Evolutionary conservation across 2,329 filamentous ascomycete species (phyloP).

Genomic region (Cordyceps cateniannulata): DNA sequence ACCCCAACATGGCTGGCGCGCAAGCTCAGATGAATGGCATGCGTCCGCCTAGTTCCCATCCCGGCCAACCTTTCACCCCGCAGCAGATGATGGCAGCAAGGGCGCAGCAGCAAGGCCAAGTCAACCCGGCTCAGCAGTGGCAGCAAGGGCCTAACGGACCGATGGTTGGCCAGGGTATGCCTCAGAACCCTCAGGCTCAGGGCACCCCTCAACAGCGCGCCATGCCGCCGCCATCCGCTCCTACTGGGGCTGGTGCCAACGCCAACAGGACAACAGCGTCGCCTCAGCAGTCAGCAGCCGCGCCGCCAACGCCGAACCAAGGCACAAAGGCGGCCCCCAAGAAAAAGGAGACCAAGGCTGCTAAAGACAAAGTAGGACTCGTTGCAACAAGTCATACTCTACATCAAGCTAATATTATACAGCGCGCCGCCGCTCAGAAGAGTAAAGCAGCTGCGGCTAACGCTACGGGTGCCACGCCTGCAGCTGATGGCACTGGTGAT

Average conservation of each 20-base stretch:
- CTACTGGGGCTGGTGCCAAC: conserved; percentile 38
- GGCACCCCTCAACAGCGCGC: conserved; percentile 66
- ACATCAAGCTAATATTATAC: conserved; percentile 37
- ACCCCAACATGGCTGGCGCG: conserved; percentile 44
- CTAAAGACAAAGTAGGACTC: conserved; percentile 59
- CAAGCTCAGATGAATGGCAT: conserved; percentile 57
- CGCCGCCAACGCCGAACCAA: conserved; percentile 71
- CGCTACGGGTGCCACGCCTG: conserved; percentile 47
- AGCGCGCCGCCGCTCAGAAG: conserved; percentile 19
- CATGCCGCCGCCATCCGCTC: conserved; percentile 62
- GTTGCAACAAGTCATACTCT: too few relatives aligned
- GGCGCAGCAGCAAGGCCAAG: conserved; percentile 27
- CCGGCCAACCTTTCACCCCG: conserved; percentile 48
- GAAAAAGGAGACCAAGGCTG: conserved; percentile 64
- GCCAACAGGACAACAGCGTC: conserved; percentile 53
- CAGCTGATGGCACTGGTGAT: conserved; percentile 49
- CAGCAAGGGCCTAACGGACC: conserved; percentile 36
- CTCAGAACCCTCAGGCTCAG: conserved; percentile 44
- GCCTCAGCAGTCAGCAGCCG: conserved; percentile 56
- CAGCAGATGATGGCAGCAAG: conserved; percentile 53
- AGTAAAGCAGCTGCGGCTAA: conserved; percentile 33
- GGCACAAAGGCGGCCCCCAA: conserved; percentile 67
- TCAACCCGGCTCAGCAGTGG: conserved; percentile 31
- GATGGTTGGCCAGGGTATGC: conserved; percentile 33
- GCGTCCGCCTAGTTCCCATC: conserved; percentile 64